Evolutionary conservation across 495 filamentous ascomycete genomes (phyloP), one percentile per base, ranked within the genome.

Genomic region (Penicillium malachiteum): DNA sequence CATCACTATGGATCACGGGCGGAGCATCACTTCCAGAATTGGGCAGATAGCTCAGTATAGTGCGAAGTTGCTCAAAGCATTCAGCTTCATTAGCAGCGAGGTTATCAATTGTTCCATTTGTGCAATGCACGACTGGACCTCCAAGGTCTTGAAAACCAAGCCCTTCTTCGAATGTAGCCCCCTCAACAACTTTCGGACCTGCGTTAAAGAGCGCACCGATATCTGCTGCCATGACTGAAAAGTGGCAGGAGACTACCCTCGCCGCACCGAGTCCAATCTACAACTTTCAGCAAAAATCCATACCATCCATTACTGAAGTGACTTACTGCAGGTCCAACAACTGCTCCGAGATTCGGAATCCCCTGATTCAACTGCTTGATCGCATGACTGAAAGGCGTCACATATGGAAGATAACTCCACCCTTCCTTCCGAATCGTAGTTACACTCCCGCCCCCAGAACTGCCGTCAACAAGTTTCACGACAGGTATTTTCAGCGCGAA

Each of bases 41-140:
- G 1, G 84, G 84, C 0, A 85, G 63, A 56, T 81, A 87, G 37
- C 70, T 59, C 31, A 85, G 61, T 1, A 87, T 76, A 0, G 73
- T 78, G 8, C 81, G 74, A 16, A 87, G 62, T 56, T 87, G 84
- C 57, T 82, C 78, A 55, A 82, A 85, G 56, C 81, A 84, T 26
- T 78, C 82, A 10, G 72, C 71, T 63, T 87, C 84, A 55, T 84
- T 78, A 6, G 74, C 73, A 0, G 84, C 83, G 5, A 84, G 66
- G 54, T 87, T 86, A 56, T 87, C 84, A 52, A 87, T 84, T 1
- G 83, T 87, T 0, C 84, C 84, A 51, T 87, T 86, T 6, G 78
- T 82, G 61, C 83, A 85, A 56, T 87, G 84, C 56, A 87, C 77
- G 58, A 68, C 60, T 12, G 79, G 78, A 0, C 82, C 82, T n/a